These are phyloP conservation scores for Amphichorda felina DNA, from an alignment of 2,329 filamentous ascomycete genomes.

Conservation along the genomic window DNA sequence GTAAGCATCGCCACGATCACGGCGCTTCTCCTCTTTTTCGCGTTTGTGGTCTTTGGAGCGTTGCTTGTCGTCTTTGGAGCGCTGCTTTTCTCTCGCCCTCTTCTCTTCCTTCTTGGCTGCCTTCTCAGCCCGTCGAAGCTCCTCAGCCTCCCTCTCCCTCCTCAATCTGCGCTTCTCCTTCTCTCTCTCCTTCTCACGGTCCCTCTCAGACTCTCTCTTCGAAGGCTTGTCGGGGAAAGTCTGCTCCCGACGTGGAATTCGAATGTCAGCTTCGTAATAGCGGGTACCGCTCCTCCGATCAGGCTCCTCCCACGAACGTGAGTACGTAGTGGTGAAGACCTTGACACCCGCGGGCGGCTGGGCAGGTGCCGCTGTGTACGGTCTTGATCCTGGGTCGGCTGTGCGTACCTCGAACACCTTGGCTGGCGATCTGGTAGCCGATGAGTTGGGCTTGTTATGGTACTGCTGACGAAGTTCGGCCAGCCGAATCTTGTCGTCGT, in stretches of 20 bases:
- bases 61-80: slow-evolving; percentile 24
- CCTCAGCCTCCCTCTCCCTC: slow-evolving; percentile 10
- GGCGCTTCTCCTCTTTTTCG: slow-evolving; percentile 21
- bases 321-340: slow-evolving; percentile 18
- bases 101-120: slow-evolving; percentile 11
- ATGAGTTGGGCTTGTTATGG: slow-evolving; percentile 30
- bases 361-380: neutral
- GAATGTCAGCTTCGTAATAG: slow-evolving; percentile 28
- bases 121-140: slow-evolving; percentile 9
- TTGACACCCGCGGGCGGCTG: slow-evolving; percentile 13
- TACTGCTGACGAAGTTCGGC: slow-evolving; percentile 49
- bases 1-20: slow-evolving; percentile 15
- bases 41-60: slow-evolving; percentile 25
- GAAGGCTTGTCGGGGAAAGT: slow-evolving; percentile 32
- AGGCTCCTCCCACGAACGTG: slow-evolving; percentile 37
- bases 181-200: slow-evolving; percentile 16
- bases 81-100: slow-evolving; percentile 17
- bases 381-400: slow-evolving; percentile 24
- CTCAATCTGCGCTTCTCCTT: slow-evolving; percentile 11
- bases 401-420: slow-evolving; percentile 34
- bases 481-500: slow-evolving; percentile 65
- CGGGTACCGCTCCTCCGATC: slow-evolving; percentile 16
- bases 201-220: slow-evolving; percentile 27
- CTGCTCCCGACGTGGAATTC: slow-evolving; percentile 28
- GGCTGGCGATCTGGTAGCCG: slow-evolving; percentile 28